A percentile compares a stretch with the other conserved stretches of the same genome.
phyloP scores from a whole-genome alignment of 306 rosid species.

The Cucurbita pepo region DNA sequence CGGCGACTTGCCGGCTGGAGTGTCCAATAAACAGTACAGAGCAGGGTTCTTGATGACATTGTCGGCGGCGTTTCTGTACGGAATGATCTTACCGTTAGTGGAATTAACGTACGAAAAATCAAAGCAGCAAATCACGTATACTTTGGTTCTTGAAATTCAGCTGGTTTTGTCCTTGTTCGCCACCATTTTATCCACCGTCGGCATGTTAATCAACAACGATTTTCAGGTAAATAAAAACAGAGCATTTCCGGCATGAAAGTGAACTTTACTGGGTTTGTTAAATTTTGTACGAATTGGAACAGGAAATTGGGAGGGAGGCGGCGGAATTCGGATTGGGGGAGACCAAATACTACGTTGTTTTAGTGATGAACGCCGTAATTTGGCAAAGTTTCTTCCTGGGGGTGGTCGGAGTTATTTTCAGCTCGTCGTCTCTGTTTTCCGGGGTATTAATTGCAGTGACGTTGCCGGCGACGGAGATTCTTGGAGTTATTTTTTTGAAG shows the following conservation, averaged over 20 bases:
- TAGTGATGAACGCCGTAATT: slow-evolving; percentile 35
- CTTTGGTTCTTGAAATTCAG: slow-evolving; percentile 71
- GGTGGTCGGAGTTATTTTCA: slow-evolving; percentile 57
- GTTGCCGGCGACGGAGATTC: slow-evolving; percentile 41
- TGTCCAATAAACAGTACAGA: slow-evolving; percentile 29
- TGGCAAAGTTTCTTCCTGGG: slow-evolving; percentile 83
- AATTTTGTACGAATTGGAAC: no score
- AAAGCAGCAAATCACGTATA: slow-evolving; percentile 37
- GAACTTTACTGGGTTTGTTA: no score
- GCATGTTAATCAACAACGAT: slow-evolving; percentile 68
- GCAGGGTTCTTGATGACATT: slow-evolving; percentile 55
- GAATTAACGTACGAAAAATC: slow-evolving; percentile 50
- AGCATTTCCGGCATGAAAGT: no score
- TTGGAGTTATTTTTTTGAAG: slow-evolving; percentile 46
- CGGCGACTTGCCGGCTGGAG: slow-evolving; percentile 53
- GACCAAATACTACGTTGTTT: slow-evolving; percentile 35
- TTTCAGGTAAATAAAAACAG: slow-evolving; percentile 32
- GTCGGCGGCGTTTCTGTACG: slow-evolving; percentile 55
- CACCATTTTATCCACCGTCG: slow-evolving; percentile 44
- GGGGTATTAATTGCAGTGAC: slow-evolving; percentile 39
- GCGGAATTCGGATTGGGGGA: slow-evolving; percentile 37
- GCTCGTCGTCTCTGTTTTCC: slow-evolving; percentile 53
- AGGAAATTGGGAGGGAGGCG: slow-evolving; percentile 68
- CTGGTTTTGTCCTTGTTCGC: slow-evolving; percentile 50
- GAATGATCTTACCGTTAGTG: slow-evolving; percentile 56